Evolutionary conservation across 352 stramenopile genomes (phyloP), one percentile per base, ranked within the genome.

Genomic region (Peronosclerospora sorghi): DNA sequence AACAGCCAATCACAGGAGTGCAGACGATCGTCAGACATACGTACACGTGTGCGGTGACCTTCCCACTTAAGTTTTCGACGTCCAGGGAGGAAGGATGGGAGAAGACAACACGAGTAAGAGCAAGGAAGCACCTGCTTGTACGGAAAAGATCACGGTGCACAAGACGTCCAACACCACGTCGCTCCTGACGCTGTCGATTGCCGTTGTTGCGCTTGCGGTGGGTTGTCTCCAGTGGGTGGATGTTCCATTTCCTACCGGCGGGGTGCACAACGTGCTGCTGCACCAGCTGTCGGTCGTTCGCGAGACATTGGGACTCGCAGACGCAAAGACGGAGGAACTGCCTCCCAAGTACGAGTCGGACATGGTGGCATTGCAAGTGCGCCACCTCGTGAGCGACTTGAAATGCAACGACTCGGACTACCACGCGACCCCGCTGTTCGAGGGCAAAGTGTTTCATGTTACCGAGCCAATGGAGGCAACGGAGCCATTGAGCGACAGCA

Each of bases 271-370:
- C 37, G 21, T 66, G 2, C 26, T 51, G 12, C 27, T 4, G 2
- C 4, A 43, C 26, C 47, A 45, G 4, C 29, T 66, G 26, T 59
- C 41, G 2, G 42, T 8, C 12, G 19, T 49, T 12, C 19, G 32
- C 8, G 23, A 1, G 17, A 52, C 41, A 6, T 21, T 34, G 12
- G 47, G 42, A 23, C 39, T 59, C 3, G 26, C 52, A 8, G 37
- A 48, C 32, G 41, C 35, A 9, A 56, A 32, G 9, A 35, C 21
- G 4, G 48, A 53, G 19, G 41, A 53, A 2, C 32, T 55, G 10
- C 39, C 66, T 4, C 37, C 66, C 66, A 87, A 87, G 57, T 88
- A 88, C 54, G 54, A 57, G 45, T 77, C 65, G 18, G 56, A 73
- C 18, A 24, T 85, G 29, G 67, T 85, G 37, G 14, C 51, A 26